Base-by-base conservation (phyloP, 1,139 yeast genomes). In the Meyerozyma athensensis region DNA sequence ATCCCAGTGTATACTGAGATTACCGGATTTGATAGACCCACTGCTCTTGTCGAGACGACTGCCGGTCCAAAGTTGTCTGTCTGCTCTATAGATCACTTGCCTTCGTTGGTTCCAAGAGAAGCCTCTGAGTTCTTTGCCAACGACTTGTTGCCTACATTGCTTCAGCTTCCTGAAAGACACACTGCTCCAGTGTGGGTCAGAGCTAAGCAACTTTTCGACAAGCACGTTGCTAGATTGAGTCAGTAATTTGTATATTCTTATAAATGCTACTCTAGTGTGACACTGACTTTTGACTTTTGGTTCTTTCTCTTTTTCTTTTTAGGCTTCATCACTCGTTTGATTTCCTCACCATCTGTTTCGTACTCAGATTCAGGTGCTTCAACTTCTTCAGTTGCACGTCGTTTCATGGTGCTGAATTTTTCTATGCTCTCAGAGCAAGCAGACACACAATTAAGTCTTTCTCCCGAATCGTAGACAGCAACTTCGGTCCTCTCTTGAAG, bases 401-500 rank as follows among this genome's bases (percentile, higher is more conserved):
- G 81, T 62, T 79, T 82, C 84, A 85, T 79, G 13, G 86, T 76
- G 7, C 71, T 78, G 21, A 73, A 59, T 56, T 82, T 81, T 57
- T 92, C 98, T 35, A 92, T 74, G 13, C 71, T 61, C 53, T 92
- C 98, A 19, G 86, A 77, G 35, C 92, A 81, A 19, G 85, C 75
- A 10, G 81, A 76, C 13, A 89, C 81, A 63, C 96, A 90, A 58
- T 87, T 92, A 45, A 92, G 73, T 53, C 98, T 74, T 61, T 92
- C 97, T n/a, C 95, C 95, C 19, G 94, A 77, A 47, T 82, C 87
- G 58, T 89, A 90, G 2, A 87, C 94, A 0, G 97, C 97, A 50
- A 86, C 95, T 49, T 73, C 72, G 1, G 65, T 53, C 2, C 47
- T 43, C 14, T 47, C 48, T 4, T 63, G 51, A 52, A 90, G 63